Evolutionary conservation across 805 yeast genomes (phyloP).

Genomic region (Yamadazyma ubonensis): DNA sequence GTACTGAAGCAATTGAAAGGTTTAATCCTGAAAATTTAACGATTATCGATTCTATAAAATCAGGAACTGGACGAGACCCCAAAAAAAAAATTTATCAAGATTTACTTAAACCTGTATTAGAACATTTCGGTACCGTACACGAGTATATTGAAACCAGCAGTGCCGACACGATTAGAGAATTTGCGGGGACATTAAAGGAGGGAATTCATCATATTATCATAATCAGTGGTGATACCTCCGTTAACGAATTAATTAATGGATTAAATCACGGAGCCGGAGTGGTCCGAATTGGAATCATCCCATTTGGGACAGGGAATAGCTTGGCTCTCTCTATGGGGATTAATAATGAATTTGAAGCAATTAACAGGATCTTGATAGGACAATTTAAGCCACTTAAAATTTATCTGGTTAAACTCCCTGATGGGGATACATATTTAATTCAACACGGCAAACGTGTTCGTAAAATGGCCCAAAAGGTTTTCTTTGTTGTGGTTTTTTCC

Average conservation of each 20-base stretch:
- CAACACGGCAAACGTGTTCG: slow-evolving; percentile 5
- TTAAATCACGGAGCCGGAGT: slow-evolving; percentile 19
- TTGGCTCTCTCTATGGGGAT: slow-evolving; percentile 60
- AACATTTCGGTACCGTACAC: slow-evolving; percentile 33
- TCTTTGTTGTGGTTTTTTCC: slow-evolving; percentile 66
- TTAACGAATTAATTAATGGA: slow-evolving; percentile 70
- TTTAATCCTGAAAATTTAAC: slow-evolving; percentile 1
- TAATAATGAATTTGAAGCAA: slow-evolving; percentile 18
- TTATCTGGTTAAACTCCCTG: slow-evolving; percentile 45
- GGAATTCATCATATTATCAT: slow-evolving; percentile 48
- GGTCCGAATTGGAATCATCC: slow-evolving; percentile 44
- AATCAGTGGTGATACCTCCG: slow-evolving; percentile 84
- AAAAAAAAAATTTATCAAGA: slow-evolving; percentile 36
- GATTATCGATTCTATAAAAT: slow-evolving; percentile 49
- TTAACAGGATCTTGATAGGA: slow-evolving; percentile 17
- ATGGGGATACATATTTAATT: slow-evolving; percentile 7
- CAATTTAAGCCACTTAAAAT: slow-evolving; percentile 39
- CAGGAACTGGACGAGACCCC: slow-evolving; percentile 45
- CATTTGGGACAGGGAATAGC: slow-evolving; percentile 89
- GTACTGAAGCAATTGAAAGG: slow-evolving; percentile 2
- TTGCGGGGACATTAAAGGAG: slow-evolving; percentile 30
- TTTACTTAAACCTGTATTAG: slow-evolving; percentile 50
- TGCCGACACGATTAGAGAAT: slow-evolving; percentile 36
- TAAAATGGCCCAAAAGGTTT: background rate
- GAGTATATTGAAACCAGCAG: slow-evolving; percentile 45